Percentiles rank a stretch among this genome's conserved stretches.
These are phyloP conservation scores for Torulaspora indica DNA, from an alignment of 805 yeast genomes.

Conservation along the genomic window DNA sequence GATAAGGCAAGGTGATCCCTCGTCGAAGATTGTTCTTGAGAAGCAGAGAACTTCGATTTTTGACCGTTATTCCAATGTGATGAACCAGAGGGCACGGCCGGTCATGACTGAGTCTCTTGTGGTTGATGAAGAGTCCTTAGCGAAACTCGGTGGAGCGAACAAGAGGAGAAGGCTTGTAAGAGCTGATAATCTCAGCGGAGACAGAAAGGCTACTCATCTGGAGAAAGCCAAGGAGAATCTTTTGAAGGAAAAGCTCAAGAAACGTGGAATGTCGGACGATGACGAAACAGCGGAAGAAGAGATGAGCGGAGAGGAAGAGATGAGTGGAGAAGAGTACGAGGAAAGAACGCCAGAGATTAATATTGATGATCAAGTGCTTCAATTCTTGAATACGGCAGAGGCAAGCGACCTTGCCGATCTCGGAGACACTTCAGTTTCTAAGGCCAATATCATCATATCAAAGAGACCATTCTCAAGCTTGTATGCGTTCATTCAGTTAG, in stretches of 20 bases:
- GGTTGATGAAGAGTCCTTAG: conserved; percentile 17
- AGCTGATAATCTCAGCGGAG: conserved; percentile 34
- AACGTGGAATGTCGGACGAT: conserved; percentile 16
- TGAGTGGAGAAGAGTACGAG: conserved; percentile 33
- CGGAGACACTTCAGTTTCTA: conserved; percentile 59
- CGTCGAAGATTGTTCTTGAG: conserved; percentile 38
- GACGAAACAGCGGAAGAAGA: conserved; percentile 27
- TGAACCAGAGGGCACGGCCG: conserved; percentile 18
- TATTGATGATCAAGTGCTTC: conserved; percentile 63
- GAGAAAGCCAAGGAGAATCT: conserved; percentile 32
- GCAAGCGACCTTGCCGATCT: conserved; percentile 74
- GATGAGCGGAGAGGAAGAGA: conserved; percentile 42
- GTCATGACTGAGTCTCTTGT: conserved; percentile 10
- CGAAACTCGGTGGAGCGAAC: conserved; percentile 12
- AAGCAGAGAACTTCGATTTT: conserved; percentile 37
- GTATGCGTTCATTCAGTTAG: conserved; percentile 53
- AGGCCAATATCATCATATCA: conserved; percentile 59
- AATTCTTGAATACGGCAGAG: conserved; percentile 75
- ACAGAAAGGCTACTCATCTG: conserved; percentile 28
- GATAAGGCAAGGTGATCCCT: conserved; percentile 15
- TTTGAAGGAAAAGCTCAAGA: conserved; percentile 24
- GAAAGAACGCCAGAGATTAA: conserved; percentile 31
- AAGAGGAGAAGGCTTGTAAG: conserved; percentile 41
- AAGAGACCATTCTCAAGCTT: conserved; percentile 67
- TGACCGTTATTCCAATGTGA: conserved; percentile 36